Conservation (phyloP, 2,329 filamentous ascomycete genomes). For the Hypoxylon sp. region DNA sequence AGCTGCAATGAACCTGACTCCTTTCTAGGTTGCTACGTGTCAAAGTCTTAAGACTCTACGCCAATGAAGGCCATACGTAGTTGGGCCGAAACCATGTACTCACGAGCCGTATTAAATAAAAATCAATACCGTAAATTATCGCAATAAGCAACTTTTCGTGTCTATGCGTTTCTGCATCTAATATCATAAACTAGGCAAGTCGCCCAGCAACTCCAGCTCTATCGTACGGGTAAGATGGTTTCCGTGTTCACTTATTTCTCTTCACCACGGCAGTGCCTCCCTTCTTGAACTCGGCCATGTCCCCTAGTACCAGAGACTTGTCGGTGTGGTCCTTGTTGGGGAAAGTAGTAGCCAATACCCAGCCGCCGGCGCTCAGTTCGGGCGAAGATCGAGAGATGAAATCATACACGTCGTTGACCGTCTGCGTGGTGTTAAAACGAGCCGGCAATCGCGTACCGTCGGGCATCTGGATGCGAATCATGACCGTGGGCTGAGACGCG, state of each 20-base stretch:
- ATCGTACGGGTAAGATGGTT: constrained; percentile 8
- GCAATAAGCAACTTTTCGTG: constrained; percentile 17
- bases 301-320: constrained; percentile 68
- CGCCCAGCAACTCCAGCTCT: constrained; percentile 20
- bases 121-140: constrained; percentile 19
- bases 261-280: constrained; percentile 76
- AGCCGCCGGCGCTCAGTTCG: constrained; percentile 69
- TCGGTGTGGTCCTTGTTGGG: constrained; percentile 85
- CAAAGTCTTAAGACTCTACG: background rate
- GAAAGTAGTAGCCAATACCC: constrained; percentile 85
- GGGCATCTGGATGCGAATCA: constrained; percentile 81
- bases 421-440: constrained; percentile 84
- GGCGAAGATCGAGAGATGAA: constrained; percentile 77
- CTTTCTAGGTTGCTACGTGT: background rate
- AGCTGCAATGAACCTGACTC: background rate
- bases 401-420: constrained; percentile 80
- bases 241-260: constrained; percentile 50
- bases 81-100: background rate
- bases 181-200: constrained; percentile 11
- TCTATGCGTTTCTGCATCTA: constrained; percentile 23
- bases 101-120: background rate
- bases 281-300: constrained; percentile 74
- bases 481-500: constrained; percentile 74
- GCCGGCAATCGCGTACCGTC: constrained; percentile 83
- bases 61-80: background rate